Evolutionary conservation across 208 protist species (phyloP), one percentile per base, ranked within the genome.

Genomic region (Sergeia podlipaevii): DNA sequence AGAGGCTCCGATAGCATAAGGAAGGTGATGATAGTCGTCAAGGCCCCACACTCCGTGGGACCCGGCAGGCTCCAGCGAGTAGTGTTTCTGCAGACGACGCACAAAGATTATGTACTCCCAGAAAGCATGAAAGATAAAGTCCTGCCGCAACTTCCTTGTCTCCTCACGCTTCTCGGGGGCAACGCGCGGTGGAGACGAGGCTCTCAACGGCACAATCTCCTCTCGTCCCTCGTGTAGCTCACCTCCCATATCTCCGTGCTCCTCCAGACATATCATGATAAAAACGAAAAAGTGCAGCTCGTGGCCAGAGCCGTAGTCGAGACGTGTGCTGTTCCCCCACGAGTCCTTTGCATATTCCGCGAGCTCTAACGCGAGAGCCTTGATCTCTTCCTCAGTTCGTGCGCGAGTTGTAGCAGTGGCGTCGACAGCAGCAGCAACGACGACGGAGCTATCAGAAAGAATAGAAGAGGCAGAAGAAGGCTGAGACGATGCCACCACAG

Each of bases 221-320:
- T 59, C 30, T 43, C 56, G 1, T 70, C 59, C 26, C 65, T 38
- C n/a, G 8, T 52, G 34, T 20, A 88, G 47, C 5, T 46, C 59
- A 17, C 77, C 85, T 28, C 80, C 80, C n/a, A 66, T 18, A 44
- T 89, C 84, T 4, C 80, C 78, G 50, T 93, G 51, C 51, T 82
- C 60, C 50, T 77, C 57, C 6, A 98, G 73, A 63, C 82, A 89
- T 20, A 93, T 93, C 67, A 89, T 91, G 23, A 99, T 29, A 15
- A 95, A 93, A 3, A 85, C 77, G 26, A 98, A 85, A 70, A 99
- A 99, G 54, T 96, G 79, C n/a, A 97, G 52, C 72, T 99, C 98
- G 62, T 99, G 98, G 17, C 98, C 98, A 6, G 96, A 99, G 47
- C 98, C 98, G 67, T 99, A 99, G 77, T 99, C 98, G 4, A 99